These are phyloP conservation scores for Beta vulgaris DNA, from an alignment of 148 eudicot species.

Conservation along the genomic window DNA sequence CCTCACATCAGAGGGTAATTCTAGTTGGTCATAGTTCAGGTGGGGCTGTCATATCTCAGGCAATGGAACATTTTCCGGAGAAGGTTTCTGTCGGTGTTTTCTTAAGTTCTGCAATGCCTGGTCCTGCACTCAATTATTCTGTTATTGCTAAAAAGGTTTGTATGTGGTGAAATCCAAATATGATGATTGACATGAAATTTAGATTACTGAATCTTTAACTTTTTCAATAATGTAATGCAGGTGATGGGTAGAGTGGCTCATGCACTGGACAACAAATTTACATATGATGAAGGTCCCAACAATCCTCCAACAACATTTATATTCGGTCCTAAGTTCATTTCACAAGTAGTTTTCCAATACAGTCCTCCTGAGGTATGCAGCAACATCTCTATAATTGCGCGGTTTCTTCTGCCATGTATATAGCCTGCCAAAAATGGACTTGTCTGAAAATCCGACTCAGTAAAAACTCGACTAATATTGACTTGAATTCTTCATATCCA, in stretches of 20 bases:
- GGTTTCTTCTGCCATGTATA: background rate
- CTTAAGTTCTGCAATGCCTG: constrained; percentile 47
- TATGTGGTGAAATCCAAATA: background rate
- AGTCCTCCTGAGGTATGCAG: constrained; percentile 14
- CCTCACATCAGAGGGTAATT: constrained; percentile 30
- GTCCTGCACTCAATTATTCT: constrained; percentile 29
- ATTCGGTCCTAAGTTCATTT: constrained; percentile 18
- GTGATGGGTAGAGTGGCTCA: background rate
- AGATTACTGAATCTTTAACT: background rate
- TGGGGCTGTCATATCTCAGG: constrained; percentile 38
- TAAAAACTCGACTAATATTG: too few species aligned
- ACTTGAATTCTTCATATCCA: too few species aligned
- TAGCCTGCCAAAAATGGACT: too few species aligned
- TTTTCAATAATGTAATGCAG: background rate
- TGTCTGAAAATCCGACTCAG: too few species aligned
- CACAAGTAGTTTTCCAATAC: constrained; percentile 14
- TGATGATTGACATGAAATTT: background rate
- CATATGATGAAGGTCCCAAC: constrained; percentile 24
- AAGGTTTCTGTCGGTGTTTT: constrained; percentile 46
- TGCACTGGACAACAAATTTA: constrained; percentile 18
- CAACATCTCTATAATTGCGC: background rate
- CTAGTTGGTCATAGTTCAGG: constrained; percentile 53
- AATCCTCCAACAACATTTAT: constrained; percentile 22
- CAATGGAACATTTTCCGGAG: constrained; percentile 39
- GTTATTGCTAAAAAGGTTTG: constrained; percentile 29